Conservation (phyloP, 805 yeast genomes). For the Wickerhamiella musiphila region DNA sequence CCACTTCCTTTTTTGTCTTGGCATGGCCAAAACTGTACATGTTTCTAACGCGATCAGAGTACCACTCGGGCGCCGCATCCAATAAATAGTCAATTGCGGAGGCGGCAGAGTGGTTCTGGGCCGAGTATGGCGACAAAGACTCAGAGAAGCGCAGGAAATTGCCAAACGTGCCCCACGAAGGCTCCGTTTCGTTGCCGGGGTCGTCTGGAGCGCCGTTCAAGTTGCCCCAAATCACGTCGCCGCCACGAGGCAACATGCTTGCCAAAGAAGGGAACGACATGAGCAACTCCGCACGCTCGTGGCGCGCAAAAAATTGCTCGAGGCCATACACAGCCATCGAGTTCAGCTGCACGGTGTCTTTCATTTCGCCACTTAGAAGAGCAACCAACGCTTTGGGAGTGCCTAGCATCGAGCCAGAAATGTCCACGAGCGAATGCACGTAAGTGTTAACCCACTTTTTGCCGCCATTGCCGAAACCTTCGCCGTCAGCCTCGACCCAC, state of each 20-base stretch:
- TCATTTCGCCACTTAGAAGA: slow-evolving; percentile 92
- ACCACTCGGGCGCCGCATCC: slow-evolving; percentile 62
- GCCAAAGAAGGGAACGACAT: slow-evolving; percentile 88
- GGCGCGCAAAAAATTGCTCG: slow-evolving; percentile 80
- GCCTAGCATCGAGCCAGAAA: slow-evolving; percentile 80
- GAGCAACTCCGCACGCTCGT: slow-evolving; percentile 73
- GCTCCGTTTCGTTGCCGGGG: slow-evolving; percentile 16
- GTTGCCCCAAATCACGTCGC: slow-evolving; percentile 77
- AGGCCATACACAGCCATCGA: slow-evolving; percentile 85
- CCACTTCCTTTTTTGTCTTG: slow-evolving; percentile 37
- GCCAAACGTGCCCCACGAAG: slow-evolving; percentile 35
- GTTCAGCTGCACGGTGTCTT: slow-evolving; percentile 87
- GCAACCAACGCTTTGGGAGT: slow-evolving; percentile 92
- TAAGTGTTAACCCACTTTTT: slow-evolving; percentile 70
- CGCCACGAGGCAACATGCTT: slow-evolving; percentile 94
- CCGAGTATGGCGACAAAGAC: slow-evolving; percentile 27
- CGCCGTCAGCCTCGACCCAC: slow-evolving; percentile 90
- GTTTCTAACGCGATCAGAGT: slow-evolving; percentile 39
- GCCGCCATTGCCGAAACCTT: slow-evolving; percentile 91
- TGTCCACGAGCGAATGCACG: slow-evolving; percentile 65
- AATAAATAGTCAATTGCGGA: slow-evolving; percentile 52
- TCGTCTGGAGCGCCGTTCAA: slow-evolving; percentile 57
- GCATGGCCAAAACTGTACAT: slow-evolving; percentile 75
- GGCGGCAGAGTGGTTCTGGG: slow-evolving; percentile 41
- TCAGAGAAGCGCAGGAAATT: slow-evolving; percentile 51